These are phyloP conservation scores for Aspergillus niger DNA, from an alignment of 2,329 filamentous ascomycete genomes.

Conservation along the genomic window DNA sequence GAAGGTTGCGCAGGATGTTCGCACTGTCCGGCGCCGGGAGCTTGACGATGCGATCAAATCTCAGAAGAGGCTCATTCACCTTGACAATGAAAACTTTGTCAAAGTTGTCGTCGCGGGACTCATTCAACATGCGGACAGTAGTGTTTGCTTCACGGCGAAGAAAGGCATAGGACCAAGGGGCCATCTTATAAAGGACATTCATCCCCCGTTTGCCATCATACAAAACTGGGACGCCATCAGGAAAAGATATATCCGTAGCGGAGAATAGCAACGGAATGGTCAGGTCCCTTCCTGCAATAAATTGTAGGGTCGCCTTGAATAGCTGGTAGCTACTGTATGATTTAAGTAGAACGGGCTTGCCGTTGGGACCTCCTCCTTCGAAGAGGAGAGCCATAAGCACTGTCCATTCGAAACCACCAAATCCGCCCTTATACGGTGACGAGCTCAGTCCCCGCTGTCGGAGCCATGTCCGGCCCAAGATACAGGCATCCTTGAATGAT, in stretches of 20 bases:
- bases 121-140: conserved; percentile 73
- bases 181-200: conserved; percentile 91
- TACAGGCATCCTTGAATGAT: conserved; percentile 78
- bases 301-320: conserved; percentile 93
- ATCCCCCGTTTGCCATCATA: conserved; percentile 74
- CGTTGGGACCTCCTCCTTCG: conserved; percentile 72
- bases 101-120: conserved; percentile 76
- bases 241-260: conserved; percentile 34
- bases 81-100: conserved; percentile 76
- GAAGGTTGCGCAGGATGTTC: conserved; percentile 33
- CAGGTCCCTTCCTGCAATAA: conserved; percentile 73
- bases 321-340: conserved; percentile 89
- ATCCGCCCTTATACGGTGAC: conserved; percentile 72
- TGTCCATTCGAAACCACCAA: conserved; percentile 91
- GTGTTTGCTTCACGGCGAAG: conserved; percentile 73
- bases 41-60: conserved; percentile 57
- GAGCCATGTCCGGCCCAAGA: conserved; percentile 86
- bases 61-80: conserved; percentile 53
- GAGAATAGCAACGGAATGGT: conserved; percentile 62
- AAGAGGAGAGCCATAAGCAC: conserved; percentile 77
- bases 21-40: conserved; percentile 32
- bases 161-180: conserved; percentile 73
- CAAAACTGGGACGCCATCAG: conserved; percentile 64
- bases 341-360: conserved; percentile 70
- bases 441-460: conserved; percentile 80